These are phyloP conservation scores for Sungouiella thailandica DNA, from an alignment of 805 yeast genomes.

Conservation along the genomic window DNA sequence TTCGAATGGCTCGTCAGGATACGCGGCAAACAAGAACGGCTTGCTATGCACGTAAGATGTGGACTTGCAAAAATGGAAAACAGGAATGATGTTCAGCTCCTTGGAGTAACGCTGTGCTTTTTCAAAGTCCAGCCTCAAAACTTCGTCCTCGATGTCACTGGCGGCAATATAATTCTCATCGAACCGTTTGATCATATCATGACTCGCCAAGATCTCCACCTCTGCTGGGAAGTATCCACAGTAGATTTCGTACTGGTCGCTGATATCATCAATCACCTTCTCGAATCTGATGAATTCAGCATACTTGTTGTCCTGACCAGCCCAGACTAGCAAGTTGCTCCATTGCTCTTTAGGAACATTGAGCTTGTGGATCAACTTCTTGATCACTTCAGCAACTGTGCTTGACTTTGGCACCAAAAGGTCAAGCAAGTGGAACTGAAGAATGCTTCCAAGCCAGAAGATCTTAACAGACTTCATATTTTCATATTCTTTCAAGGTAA, in stretches of 20 bases:
- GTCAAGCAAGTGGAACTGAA: conserved; percentile 65
- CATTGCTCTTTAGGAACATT: conserved; percentile 45
- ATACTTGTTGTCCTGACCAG: conserved; percentile 38
- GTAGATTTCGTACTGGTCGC: conserved; percentile 32
- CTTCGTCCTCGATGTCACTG: conserved; percentile 23
- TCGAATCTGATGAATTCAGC: conserved; percentile 35
- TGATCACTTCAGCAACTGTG: conserved; percentile 50
- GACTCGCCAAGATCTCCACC: conserved; percentile 31
- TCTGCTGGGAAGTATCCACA: conserved; percentile 42
- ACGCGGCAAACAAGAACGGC: conserved; percentile 74
- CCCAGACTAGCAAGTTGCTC: conserved; percentile 53
- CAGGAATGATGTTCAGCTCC: conserved; percentile 49
- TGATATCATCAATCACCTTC: conserved; percentile 28
- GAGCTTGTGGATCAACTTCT: conserved; percentile 51
- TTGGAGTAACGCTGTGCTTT: conserved; percentile 20
- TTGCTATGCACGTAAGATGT: conserved; percentile 68
- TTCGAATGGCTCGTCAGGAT: conserved; percentile 59
- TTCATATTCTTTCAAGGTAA: conserved; percentile 74
- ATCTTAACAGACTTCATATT: conserved; percentile 62
- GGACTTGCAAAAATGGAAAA: conserved; percentile 72
- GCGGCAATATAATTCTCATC: conserved; percentile 6
- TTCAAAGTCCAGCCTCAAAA: conserved; percentile 12
- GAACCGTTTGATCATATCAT: conserved; percentile 29
- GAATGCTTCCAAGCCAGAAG: conserved; percentile 66
- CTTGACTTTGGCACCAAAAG: conserved; percentile 64